Evolutionary conservation across 441 rosid species (phyloP).

Genomic region (Eruca vesicaria): DNA sequence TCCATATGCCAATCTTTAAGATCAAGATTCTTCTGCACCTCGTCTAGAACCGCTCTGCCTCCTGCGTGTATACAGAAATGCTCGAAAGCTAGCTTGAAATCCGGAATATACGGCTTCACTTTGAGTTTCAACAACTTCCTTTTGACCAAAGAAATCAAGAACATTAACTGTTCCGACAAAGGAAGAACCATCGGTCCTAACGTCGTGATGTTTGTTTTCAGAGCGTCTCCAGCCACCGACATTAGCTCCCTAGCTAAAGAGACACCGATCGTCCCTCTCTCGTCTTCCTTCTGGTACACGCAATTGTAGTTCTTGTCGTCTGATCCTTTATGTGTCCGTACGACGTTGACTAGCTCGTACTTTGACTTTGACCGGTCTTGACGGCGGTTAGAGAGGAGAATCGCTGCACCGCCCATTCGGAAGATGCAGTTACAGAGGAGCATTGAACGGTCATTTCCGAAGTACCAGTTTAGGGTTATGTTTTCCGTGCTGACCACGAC

Average conservation of each 20-base stretch:
- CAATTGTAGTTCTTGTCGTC: conserved; percentile 69
- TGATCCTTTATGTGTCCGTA: conserved; percentile 84
- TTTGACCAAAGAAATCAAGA: conserved; percentile 63
- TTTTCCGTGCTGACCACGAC: conserved; percentile 89
- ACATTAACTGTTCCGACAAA: conserved; percentile 70
- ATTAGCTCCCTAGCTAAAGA: conserved; percentile 75
- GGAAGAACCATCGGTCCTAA: conserved; percentile 89
- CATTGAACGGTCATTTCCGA: conserved; percentile 85
- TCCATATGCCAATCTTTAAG: conserved; percentile 94
- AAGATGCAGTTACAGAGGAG: conserved; percentile 81
- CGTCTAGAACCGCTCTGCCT: conserved; percentile 91
- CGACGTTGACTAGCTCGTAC: conserved; percentile 72
- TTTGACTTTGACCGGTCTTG: conserved; percentile 63
- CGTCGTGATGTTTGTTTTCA: conserved; percentile 85
- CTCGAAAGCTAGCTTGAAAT: conserved; percentile 86
- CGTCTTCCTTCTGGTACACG: conserved; percentile 79
- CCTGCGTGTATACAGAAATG: conserved; percentile 97
- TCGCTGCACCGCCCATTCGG: conserved; percentile 91
- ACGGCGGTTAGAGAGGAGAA: conserved; percentile 71
- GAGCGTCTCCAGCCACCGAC: conserved; percentile 85
- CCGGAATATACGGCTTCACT: conserved; percentile 82
- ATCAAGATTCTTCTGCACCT: conserved; percentile 73
- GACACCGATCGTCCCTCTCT: conserved; percentile 61
- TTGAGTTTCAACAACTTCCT: conserved; percentile 65
- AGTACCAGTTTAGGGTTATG: conserved; percentile 87